phyloP scores from a whole-genome alignment of 2,329 filamentous ascomycete species.

The Cryphonectria carpinicola region DNA sequence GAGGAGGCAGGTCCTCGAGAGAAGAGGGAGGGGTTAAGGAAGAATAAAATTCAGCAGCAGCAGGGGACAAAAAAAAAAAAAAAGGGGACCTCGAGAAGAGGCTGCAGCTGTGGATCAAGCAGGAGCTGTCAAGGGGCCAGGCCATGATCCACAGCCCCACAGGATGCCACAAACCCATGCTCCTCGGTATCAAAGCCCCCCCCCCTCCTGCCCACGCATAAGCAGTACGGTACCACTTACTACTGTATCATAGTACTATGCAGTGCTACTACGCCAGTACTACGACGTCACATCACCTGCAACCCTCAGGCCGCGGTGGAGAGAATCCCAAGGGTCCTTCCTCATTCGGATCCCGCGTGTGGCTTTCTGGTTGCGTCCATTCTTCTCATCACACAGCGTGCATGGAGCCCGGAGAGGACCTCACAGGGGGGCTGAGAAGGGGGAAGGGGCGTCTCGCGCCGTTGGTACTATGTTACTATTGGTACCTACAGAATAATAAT shows the following conservation, averaged over 20 bases:
- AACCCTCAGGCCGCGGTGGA: neutral
- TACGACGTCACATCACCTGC: conserved; percentile 6
- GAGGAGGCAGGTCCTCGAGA: neutral
- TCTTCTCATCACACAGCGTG: neutral
- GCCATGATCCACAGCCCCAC: neutral
- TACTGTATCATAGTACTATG: neutral
- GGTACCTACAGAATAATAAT: neutral
- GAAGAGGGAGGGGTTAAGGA: neutral
- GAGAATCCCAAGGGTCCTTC: conserved; percentile 14
- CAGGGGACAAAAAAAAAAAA: neutral
- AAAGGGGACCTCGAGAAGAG: conserved; percentile 4
- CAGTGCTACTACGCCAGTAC: neutral
- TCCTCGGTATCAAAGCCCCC: neutral
- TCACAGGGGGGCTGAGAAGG: neutral
- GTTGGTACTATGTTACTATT: neutral
- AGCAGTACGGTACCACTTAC: neutral
- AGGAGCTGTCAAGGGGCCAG: conserved; percentile 1
- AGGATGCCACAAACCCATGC: neutral
- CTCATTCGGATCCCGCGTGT: neutral
- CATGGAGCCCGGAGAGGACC: neutral
- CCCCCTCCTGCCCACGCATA: neutral
- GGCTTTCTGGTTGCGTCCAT: neutral
- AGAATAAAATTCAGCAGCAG: neutral
- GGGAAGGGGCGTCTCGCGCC: neutral
- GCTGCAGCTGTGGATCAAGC: conserved; percentile 12